Conservation (phyloP, 805 yeast genomes). For the Cyberlindnera xylosilytica region DNA sequence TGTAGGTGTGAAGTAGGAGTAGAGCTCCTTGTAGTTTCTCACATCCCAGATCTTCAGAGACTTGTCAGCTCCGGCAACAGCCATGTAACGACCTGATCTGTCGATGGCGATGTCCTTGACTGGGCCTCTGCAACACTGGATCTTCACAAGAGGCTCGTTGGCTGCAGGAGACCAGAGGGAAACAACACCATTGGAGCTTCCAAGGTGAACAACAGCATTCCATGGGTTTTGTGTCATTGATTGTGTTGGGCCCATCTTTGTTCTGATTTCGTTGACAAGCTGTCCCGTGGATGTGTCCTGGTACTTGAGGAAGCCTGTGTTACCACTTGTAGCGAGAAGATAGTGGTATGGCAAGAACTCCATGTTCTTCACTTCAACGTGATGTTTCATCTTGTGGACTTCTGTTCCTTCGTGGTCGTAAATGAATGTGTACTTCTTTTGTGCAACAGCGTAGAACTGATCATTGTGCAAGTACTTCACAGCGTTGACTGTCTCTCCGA, state of each 20-base stretch:
- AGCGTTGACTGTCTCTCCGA: constrained; percentile 87
- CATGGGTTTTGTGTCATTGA: constrained; percentile 90
- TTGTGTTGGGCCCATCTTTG: constrained; percentile 87
- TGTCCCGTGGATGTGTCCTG: constrained; percentile 95
- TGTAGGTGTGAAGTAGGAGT: constrained; percentile 64
- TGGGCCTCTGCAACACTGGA: constrained; percentile 83
- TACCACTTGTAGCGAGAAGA: constrained; percentile 82
- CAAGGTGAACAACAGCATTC: constrained; percentile 92
- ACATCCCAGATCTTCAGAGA: constrained; percentile 90
- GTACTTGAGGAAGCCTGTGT: constrained; percentile 82
- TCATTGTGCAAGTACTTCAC: constrained; percentile 90
- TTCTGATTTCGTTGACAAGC: constrained; percentile 76
- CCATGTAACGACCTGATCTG: constrained; percentile 93
- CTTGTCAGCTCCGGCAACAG: constrained; percentile 84
- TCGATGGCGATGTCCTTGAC: constrained; percentile 81
- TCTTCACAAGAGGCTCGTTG: constrained; percentile 79
- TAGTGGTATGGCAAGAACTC: constrained; percentile 94
- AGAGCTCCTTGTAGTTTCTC: constrained; percentile 74
- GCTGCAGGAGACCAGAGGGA: constrained; percentile 91
- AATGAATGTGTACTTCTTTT: constrained; percentile 88
- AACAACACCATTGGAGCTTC: constrained; percentile 90
- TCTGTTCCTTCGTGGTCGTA: constrained; percentile 91
- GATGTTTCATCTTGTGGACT: constrained; percentile 87
- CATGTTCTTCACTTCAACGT: constrained; percentile 75
- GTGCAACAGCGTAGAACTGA: constrained; percentile 95